Base-by-base conservation (phyloP, 139 green algal species). In the Prasinococcaceae sp. region DNA sequence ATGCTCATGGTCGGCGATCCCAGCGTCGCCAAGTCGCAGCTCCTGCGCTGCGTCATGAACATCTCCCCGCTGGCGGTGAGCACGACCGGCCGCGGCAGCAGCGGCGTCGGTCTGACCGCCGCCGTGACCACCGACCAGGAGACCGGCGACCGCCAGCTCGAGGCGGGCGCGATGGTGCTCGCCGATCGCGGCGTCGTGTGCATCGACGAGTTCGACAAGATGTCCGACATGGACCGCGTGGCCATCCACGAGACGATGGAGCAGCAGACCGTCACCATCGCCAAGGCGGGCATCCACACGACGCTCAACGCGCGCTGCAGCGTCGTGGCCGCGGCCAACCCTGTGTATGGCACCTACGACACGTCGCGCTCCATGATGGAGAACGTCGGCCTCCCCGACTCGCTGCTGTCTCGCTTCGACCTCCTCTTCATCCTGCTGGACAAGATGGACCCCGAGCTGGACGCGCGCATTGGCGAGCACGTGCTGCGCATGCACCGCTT, bases 181-280 rank as follows among this genome's bases (percentile, higher is more conserved):
- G 90, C 90, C 20, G 90, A 98, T 73, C 72, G 90, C 17, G 90
- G 90, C 19, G 62, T 97, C 16, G 90, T 97, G 49, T 97, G 90
- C 76, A 96, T 98, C 42, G 90, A 98, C 55, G 90, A 98, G 75
- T 98, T 98, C 69, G 90, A 98, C 77, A 98, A 98, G 77, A 98
- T 98, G 90, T 92, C 75, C 63, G 90, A 98, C 45, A 62, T 73
- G 36, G 90, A 98, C 71, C 70, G 90, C 2, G 89, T 97, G 30
- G 88, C 90, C 50, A 98, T 98, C 47, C 90, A 98, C 61, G 90
- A 98, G 76, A 80, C 88, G 47, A 78, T 78, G 70, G 70, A 78
- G 53, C 70, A 78, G 51, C 70, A 78, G 57, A 78, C 70, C 25
- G 90, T 98, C 41, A 98, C 90, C 1, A 95, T 98, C 50, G 84